Evolutionary conservation across 352 stramenopile species (phyloP), one percentile per base, ranked within the genome.

Genomic region (Phytophthora capsici): DNA sequence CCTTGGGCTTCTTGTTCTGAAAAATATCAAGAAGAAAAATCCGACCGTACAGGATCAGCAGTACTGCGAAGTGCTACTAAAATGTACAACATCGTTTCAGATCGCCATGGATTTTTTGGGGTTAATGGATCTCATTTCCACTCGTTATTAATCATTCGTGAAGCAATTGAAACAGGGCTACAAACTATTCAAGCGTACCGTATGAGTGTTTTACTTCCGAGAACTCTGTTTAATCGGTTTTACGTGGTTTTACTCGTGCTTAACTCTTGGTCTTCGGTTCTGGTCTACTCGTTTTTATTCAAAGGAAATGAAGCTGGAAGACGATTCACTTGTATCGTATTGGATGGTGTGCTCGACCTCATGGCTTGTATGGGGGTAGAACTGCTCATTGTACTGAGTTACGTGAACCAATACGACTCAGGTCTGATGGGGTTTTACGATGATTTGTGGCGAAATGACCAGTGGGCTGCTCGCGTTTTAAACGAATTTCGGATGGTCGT

Each of bases 191-290:
- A 72, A 51, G 63, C 68, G 1, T 75, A 75, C 20, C 41, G 53
- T 3, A 75, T 72, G 67, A 75, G 67, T 25, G 19, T n/a, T n/a
- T 34, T 69, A 9, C 47, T 75, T 1, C 50, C 67, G 16, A 34
- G 57, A n/a, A 34, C 52, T 1, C 58, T 66, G 17, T 61, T 82
- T n/a, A 75, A 82, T n/a, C 46, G 55, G 1, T 63, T 79, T n/a
- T 73, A 69, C 26, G 69, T 70, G 1, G 17, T 54, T 7, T 23
- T 81, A 14, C 32, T 81, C 3, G 55, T 67, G 7, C 2, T 53
- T 6, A 75, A 75, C n/a, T 75, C 52, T 30, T 75, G 57, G 62
- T 51, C 54, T 3, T 55, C 58, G 2, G 46, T 50, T 7, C n/a
- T 72, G 12, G 22, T 71, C 0, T 52, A 60, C 55, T 56, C 53